Conservation (phyloP, 805 yeast genomes). For the Zygoascus biomembranicola region DNA sequence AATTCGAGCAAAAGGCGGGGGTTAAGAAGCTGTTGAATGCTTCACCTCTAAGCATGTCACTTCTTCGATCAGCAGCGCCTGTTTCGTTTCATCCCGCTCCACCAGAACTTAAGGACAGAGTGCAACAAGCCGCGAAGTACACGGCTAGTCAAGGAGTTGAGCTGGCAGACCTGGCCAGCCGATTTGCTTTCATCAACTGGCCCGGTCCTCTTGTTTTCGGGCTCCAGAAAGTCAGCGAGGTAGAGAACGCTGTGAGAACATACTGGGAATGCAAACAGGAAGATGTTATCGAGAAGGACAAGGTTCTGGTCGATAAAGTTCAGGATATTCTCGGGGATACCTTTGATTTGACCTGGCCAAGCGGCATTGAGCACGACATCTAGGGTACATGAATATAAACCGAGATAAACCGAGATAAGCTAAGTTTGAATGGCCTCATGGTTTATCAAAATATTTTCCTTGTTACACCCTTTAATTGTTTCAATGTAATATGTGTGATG, state of each 20-base stretch:
- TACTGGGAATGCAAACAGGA: constrained; percentile 41
- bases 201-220: constrained; percentile 69
- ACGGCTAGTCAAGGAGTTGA: constrained; percentile 43
- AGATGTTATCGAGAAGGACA: constrained; percentile 36
- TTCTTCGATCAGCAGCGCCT: constrained; percentile 60
- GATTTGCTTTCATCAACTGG: constrained; percentile 67
- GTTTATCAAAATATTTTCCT: too few species aligned
- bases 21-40: constrained; percentile 64
- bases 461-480: too few species aligned
- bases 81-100: constrained; percentile 78
- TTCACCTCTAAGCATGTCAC: constrained; percentile 82
- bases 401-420: too few species aligned
- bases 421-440: too few species aligned
- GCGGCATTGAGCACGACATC: constrained; percentile 31
- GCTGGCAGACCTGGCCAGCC: constrained; percentile 72
- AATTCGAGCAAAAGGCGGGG: constrained; percentile 36
- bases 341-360: constrained; percentile 59
- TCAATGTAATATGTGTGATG: too few species aligned
- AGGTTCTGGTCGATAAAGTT: constrained; percentile 35
- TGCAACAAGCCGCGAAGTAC: constrained; percentile 37
- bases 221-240: constrained; percentile 54
- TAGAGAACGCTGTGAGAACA: constrained; percentile 51
- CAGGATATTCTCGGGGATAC: constrained; percentile 41
- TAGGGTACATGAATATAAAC: too few species aligned
- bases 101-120: constrained; percentile 40